These are phyloP conservation scores for Leccinum arenicola DNA, from an alignment of 768 basidiomycete species.

Conservation along the genomic window DNA sequence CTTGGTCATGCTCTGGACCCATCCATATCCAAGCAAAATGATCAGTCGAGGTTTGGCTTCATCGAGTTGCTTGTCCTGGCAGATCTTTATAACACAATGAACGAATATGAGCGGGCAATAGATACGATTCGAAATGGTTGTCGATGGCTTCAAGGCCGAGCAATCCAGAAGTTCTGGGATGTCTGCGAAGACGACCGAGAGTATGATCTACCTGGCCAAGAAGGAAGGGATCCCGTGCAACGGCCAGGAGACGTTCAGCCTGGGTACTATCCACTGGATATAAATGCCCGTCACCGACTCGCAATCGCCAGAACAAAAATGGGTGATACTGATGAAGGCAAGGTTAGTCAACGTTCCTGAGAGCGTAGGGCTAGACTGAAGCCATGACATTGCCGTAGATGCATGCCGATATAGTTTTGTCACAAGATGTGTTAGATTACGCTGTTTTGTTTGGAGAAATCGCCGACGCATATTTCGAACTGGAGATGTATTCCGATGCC, in stretches of 20 bases:
- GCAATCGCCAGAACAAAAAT: constrained; percentile 80
- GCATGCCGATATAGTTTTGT: constrained; percentile 71
- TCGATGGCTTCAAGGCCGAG: constrained; percentile 89
- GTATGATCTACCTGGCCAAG: constrained; percentile 63
- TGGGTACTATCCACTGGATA: constrained; percentile 39
- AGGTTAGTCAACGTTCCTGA: constrained; percentile 42
- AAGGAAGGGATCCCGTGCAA: constrained; percentile 34
- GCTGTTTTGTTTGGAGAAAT: constrained; percentile 78
- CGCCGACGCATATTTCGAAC: constrained; percentile 73
- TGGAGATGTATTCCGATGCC: constrained; percentile 75
- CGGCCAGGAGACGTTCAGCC: constrained; percentile 49
- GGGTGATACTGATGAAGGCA: constrained; percentile 78
- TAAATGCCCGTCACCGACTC: constrained; percentile 78
- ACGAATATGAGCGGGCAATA: constrained; percentile 65
- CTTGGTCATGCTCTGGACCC: constrained; percentile 41
- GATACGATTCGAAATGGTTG: constrained; percentile 70
- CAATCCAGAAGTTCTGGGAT: constrained; percentile 76
- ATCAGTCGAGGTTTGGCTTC: constrained; percentile 21
- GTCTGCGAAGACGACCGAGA: constrained; percentile 84
- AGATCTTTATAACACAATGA: constrained; percentile 75
- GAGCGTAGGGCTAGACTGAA: neutral
- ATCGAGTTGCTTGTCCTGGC: constrained; percentile 80
- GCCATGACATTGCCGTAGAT: constrained; percentile 41
- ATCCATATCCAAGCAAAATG: constrained; percentile 9
- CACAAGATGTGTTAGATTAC: constrained; percentile 73